A percentile compares a stretch with the other conserved stretches of the same genome.
These are phyloP conservation scores for Xylaria digitata DNA, from an alignment of 2,329 filamentous ascomycete genomes.

Conservation along the genomic window DNA sequence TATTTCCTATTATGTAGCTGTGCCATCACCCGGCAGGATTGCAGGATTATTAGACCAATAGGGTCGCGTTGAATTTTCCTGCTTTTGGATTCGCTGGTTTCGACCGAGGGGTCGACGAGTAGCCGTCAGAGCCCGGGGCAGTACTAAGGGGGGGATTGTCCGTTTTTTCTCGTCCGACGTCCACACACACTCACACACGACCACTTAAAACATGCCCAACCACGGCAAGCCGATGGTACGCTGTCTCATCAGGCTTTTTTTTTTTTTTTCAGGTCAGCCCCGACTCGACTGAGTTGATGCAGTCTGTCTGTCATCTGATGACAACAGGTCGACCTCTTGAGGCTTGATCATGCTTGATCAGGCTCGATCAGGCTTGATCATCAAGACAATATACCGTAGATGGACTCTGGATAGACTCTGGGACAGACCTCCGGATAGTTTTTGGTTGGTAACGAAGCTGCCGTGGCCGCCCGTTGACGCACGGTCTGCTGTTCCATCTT, in stretches of 20 bases:
- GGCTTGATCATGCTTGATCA: conserved; percentile 23
- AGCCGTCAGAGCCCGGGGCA: conserved; percentile 14
- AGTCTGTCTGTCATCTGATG: conserved; percentile 38
- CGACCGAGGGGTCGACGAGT: conserved; percentile 29
- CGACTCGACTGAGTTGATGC: conserved; percentile 32
- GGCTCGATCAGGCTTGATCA: conserved; percentile 23
- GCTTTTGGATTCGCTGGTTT: conserved; percentile 37
- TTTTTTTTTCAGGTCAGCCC: conserved; percentile 37
- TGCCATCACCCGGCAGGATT: conserved; percentile 36
- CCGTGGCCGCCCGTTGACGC: conserved; percentile 31
- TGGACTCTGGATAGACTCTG: not conserved
- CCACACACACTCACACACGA: conserved; percentile 16
- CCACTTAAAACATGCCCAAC: conserved; percentile 27
- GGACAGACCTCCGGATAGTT: conserved; percentile 1
- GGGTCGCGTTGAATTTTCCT: conserved; percentile 30
- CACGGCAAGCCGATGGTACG: conserved; percentile 36
- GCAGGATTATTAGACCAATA: conserved; percentile 33
- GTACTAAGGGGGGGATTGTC: conserved; percentile 18
- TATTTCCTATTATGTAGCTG: conserved; percentile 21
- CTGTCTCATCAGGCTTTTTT: conserved; percentile 33
- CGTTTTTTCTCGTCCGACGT: conserved; percentile 13
- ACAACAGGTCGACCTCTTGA: conserved; percentile 28
- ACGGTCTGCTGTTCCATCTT: conserved; percentile 33
- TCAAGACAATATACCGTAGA: conserved; percentile 2
- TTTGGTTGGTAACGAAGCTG: conserved; percentile 28